These are phyloP conservation scores for Termitomyces sp. DNA, from an alignment of 768 basidiomycete species.

Conservation along the genomic window DNA sequence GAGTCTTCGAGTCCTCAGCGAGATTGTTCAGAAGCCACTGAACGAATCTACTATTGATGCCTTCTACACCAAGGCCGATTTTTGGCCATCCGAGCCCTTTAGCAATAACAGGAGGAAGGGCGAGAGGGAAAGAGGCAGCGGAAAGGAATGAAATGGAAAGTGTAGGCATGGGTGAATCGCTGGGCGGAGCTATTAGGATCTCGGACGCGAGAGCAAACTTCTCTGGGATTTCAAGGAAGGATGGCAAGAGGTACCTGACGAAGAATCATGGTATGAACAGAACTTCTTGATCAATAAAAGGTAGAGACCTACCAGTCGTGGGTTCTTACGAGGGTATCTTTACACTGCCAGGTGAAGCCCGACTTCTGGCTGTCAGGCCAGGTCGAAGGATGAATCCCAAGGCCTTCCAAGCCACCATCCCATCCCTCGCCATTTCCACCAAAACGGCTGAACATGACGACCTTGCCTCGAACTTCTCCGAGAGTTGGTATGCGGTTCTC, in stretches of 20 bases:
- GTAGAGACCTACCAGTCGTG: slow-evolving; percentile 74
- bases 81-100: slow-evolving; percentile 82
- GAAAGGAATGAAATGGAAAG: slow-evolving; percentile 81
- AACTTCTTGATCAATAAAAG: neutral
- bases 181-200: slow-evolving; percentile 30
- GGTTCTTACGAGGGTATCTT: slow-evolving; percentile 62
- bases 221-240: slow-evolving; percentile 81
- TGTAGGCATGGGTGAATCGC: slow-evolving; percentile 32
- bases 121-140: slow-evolving; percentile 77
- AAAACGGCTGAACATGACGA: slow-evolving; percentile 84
- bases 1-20: slow-evolving; percentile 12
- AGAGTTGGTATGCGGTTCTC: slow-evolving; percentile 77
- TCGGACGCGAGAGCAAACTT: slow-evolving; percentile 41
- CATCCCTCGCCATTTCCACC: slow-evolving; percentile 66
- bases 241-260: slow-evolving; percentile 73
- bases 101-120: slow-evolving; percentile 73
- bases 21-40: slow-evolving; percentile 66
- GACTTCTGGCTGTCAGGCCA: slow-evolving; percentile 81
- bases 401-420: slow-evolving; percentile 62
- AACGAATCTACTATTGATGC: slow-evolving; percentile 75
- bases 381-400: slow-evolving; percentile 82
- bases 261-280: neutral
- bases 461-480: slow-evolving; percentile 83
- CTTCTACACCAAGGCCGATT: slow-evolving; percentile 76
- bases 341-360: slow-evolving; percentile 79